Evolutionary conservation across 192 early-diverging fungal genomes (phyloP).

Genomic region (Dissophora ornata): DNA sequence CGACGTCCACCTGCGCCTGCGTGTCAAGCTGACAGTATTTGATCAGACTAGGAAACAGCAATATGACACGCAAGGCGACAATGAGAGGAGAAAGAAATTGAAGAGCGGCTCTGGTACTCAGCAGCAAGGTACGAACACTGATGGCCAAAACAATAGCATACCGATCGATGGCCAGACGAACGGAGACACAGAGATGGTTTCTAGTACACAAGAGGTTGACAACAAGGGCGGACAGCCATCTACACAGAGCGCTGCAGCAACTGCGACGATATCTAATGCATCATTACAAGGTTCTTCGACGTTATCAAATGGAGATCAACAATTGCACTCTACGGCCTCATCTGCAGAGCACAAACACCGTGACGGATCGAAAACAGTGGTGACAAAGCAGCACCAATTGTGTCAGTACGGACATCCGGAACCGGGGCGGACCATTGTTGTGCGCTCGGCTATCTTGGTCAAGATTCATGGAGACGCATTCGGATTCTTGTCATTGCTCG

Average conservation of each 20-base stretch:
- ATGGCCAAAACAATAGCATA: not conserved
- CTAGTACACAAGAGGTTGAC: constrained; percentile 11
- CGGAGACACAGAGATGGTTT: constrained; percentile 13
- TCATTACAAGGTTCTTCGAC: not conserved
- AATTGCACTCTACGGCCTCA: not conserved
- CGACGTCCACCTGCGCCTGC: constrained; percentile 41
- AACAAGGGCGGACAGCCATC: not conserved
- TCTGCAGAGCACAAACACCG: constrained; percentile 1
- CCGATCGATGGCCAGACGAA: not conserved
- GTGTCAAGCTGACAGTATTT: constrained; percentile 36
- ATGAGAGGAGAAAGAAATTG: not conserved
- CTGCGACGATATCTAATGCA: not conserved
- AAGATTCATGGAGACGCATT: constrained; percentile 53
- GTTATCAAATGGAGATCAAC: constrained; percentile 4
- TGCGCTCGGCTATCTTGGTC: constrained; percentile 46
- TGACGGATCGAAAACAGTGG: constrained; percentile 11
- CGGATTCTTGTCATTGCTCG: constrained; percentile 35
- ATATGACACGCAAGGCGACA: not conserved
- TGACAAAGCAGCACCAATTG: constrained; percentile 38
- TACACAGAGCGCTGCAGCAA: too few relatives aligned
- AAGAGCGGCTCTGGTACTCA: not conserved
- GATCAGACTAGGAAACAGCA: constrained; percentile 8
- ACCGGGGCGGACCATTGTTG: constrained; percentile 42
- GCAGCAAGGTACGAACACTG: too few relatives aligned
- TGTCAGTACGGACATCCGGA: constrained; percentile 53